Conservation (phyloP, 2,329 filamentous ascomycete genomes). For the Fusarium tupiense region DNA sequence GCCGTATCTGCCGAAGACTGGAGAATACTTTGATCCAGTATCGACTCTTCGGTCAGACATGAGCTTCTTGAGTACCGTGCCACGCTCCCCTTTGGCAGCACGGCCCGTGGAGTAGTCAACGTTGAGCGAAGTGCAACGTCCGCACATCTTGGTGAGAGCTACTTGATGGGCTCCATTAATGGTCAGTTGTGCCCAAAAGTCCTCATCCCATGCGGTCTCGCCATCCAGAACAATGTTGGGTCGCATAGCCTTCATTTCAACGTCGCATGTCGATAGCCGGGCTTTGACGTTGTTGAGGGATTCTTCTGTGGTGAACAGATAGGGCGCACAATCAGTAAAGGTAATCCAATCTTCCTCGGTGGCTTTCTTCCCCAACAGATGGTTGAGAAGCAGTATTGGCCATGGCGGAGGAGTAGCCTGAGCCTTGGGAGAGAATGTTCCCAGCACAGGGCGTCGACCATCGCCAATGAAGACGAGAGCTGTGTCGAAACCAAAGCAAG, state of each 20-base stretch:
- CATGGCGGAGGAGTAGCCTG: constrained; percentile 43
- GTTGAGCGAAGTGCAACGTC: constrained; percentile 74
- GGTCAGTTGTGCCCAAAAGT: constrained; percentile 74
- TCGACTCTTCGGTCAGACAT: constrained; percentile 78
- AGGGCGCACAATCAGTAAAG: constrained; percentile 80
- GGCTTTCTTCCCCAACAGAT: constrained; percentile 38
- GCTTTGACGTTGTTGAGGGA: constrained; percentile 74
- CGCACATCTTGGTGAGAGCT: constrained; percentile 74
- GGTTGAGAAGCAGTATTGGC: constrained; percentile 49
- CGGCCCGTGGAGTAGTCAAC: constrained; percentile 75
- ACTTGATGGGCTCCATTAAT: constrained; percentile 55
- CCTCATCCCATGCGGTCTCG: constrained; percentile 71
- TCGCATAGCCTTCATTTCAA: constrained; percentile 76
- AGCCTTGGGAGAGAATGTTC: constrained; percentile 59
- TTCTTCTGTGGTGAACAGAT: constrained; percentile 75
- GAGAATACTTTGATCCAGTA: constrained; percentile 71
- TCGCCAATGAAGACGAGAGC: constrained; percentile 73
- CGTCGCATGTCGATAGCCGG: constrained; percentile 59
- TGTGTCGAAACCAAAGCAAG: constrained; percentile 70
- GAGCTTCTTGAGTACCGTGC: constrained; percentile 74
- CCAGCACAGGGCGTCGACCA: constrained; percentile 68
- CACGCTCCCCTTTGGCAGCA: constrained; percentile 63
- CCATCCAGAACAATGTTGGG: constrained; percentile 77
- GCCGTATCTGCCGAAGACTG: constrained; percentile 78
- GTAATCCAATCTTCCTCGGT: constrained; percentile 62